Base-by-base conservation (phyloP, 2,329 filamentous ascomycete genomes). In the Colletotrichum filicis region DNA sequence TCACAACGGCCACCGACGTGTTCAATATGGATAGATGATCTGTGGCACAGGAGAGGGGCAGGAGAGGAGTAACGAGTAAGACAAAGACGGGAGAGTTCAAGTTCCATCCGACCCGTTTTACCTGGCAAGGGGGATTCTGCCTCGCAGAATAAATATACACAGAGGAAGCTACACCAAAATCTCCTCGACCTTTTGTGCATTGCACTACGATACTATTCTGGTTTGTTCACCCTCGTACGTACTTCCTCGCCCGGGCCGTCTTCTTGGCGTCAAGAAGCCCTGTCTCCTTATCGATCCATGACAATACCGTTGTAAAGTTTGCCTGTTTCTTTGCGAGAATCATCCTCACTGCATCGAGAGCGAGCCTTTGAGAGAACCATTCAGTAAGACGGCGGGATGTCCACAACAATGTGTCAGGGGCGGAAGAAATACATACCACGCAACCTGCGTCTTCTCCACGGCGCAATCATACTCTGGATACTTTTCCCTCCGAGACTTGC, bases 401-500 rank as follows among this genome's bases (percentile, higher is more conserved):
- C 42, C n/a, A 49, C 19, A 49, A 19, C 19, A 37, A 5, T 1
- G 37, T 8, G 8, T n/a, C 42, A 16, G n/a, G 53, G 53, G 53
- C 9, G 6, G n/a, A 56, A 16, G 26, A 55, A 24, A 16, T 22
- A 85, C 90, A 83, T 81, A 93, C 92, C 91, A 92, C 68, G 81
- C 79, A 2, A 90, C 85, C 78, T 95, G 92, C 16, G 80, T 80
- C 75, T 87, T 90, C 65, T 86, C 89, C 35, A 95, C 84, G 24
- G 85, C 84, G 77, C 92, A 94, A 16, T 84, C 80, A 75, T 92
- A 93, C 22, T 81, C 85, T 0, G 86, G 85, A 74, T 86, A 85
- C 59, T 84, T 82, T 69, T 80, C 77, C 65, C 78, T 84, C 52
- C 88, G 83, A 1, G 83, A 82, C 74, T 83, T 85, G 76, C 90